Evolutionary conservation across 2,329 filamentous ascomycete species (phyloP), one percentile per base, ranked within the genome.

Genomic region (Nigrospora osmanthi): DNA sequence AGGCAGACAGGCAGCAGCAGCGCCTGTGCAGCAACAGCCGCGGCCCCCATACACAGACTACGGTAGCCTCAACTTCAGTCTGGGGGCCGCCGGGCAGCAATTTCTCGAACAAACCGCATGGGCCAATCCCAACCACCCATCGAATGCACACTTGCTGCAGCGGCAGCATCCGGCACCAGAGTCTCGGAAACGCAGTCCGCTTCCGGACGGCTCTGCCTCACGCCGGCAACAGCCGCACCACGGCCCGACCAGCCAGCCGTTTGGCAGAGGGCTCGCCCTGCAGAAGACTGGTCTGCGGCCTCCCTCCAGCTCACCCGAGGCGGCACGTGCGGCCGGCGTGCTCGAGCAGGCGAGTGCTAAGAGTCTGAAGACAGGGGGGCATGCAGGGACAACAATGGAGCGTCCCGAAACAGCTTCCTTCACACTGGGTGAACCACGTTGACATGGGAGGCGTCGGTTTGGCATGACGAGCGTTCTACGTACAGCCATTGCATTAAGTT

Each of bases 21-120:
- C 64, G 44, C 70, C 63, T 49, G 60, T 67, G 28, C 38, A 31
- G 6, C 43, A 39, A 16, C 43, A 46, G 53, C 58, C 58, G 35
- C 66, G 68, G 38, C 59, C 70, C 28, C 50, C 52, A 37, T 65
- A 70, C 16, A 68, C 72, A 32, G 72, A 75, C 38, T 73, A 71
- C 38, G 68, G 71, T n/a, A 61, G 71, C 30, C 59, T 73, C 9
- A 63, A 70, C 6, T 72, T 76, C 40, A 64, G 66, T 55, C 65
- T 80, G 48, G 76, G 78, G 56, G 78, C 84, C 35, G 87, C 87
- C 19, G 87, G 87, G 55, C 88, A 94, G 62, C 85, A 91, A 51
- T 95, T 93, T 54, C 76, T 95, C 45, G 87, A 94, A 58, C 84
- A 91, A 54, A 95, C 87, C 6, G 85, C 89, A 1, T 96, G 90